A percentile compares a stretch with the other conserved stretches of the same genome.
These are phyloP conservation scores for Pyrus betulifolia DNA, from an alignment of 306 rosid genomes.

Conservation along the genomic window DNA sequence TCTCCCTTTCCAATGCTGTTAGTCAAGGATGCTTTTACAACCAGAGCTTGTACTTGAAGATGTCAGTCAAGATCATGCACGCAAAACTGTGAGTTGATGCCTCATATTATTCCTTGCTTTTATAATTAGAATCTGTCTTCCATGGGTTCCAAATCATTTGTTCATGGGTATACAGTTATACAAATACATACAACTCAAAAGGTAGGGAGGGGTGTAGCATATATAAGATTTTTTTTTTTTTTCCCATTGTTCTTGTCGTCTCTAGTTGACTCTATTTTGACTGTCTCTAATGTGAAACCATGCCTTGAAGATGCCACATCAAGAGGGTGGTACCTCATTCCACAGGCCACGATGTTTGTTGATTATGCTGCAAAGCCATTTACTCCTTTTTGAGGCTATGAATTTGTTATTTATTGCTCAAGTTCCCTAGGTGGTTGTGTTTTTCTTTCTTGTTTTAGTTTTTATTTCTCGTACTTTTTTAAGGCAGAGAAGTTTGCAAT, in stretches of 20 bases:
- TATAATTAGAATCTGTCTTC: not conserved
- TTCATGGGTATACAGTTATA: not conserved
- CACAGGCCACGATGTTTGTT: not conserved
- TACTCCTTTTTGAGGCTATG: not conserved
- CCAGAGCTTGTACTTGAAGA: constrained; percentile 93
- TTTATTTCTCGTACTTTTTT: not conserved
- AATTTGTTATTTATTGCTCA: not conserved
- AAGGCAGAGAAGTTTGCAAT: not conserved
- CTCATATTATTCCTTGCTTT: not conserved
- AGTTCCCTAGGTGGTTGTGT: not conserved
- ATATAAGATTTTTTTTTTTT: not conserved
- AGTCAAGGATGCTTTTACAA: constrained; percentile 90
- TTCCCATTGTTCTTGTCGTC: not conserved
- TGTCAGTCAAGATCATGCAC: constrained; percentile 97
- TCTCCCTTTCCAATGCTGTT: constrained; percentile 2
- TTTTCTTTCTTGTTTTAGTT: not conserved
- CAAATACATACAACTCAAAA: not conserved
- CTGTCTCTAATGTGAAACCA: not conserved
- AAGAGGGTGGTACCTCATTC: not conserved
- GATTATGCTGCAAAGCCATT: not conserved
- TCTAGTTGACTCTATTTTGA: not conserved
- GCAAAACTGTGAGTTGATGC: constrained; percentile 66
- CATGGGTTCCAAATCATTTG: not conserved
- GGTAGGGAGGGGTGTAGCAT: not conserved
- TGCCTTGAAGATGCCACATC: not conserved